Evolutionary conservation across 768 basidiomycete species (phyloP), one percentile per base, ranked within the genome.

Genomic region (Collybiopsis confluens): DNA sequence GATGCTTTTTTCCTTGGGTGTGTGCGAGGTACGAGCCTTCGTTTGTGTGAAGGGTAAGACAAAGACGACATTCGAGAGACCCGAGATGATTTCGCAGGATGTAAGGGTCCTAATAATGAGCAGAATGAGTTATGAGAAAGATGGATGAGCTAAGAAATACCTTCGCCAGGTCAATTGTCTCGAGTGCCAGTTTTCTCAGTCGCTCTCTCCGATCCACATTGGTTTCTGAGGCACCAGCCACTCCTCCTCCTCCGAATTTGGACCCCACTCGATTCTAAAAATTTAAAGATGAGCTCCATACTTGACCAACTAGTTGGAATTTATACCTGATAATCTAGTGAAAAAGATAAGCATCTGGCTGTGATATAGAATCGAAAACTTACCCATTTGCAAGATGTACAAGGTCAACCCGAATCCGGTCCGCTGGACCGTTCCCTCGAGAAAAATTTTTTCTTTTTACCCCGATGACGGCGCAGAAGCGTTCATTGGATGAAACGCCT

Each of bases 1-100:
- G 97, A 67, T 98, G 97, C 67, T 98, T 99, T 76, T 98, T 99
- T 20, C 97, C 97, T 74, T 98, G 97, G 0, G 97, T 99, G 63
- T 99, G 97, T 0, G 97, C 97, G 45, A 99, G 88, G 68, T 98
- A 98, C 13, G 95, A 97, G 18, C 97, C 97, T 72, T 99, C 97
- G 63, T 98, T 98, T n/a, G 96, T 98, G 72, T 99, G 97, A 10
- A 99, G 81, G 0, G 97, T 99, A 44, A 99, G 74, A 69, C 97
- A 98, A 26, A 99, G 81, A 63, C 95, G 91, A 75, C 97, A 99
- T 82, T 98, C 96, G 38, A 98, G 83, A 8, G 95, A 98, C 38
- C 97, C 97, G 55, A 99, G 81, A 70, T 99, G 97, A 68, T 98
- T 99, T 70, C 96, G 92, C 35, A 99, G 83, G 66, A 99, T 98